Conservation (phyloP, 805 yeast species). For the Wickerhamomyces tratensis region DNA sequence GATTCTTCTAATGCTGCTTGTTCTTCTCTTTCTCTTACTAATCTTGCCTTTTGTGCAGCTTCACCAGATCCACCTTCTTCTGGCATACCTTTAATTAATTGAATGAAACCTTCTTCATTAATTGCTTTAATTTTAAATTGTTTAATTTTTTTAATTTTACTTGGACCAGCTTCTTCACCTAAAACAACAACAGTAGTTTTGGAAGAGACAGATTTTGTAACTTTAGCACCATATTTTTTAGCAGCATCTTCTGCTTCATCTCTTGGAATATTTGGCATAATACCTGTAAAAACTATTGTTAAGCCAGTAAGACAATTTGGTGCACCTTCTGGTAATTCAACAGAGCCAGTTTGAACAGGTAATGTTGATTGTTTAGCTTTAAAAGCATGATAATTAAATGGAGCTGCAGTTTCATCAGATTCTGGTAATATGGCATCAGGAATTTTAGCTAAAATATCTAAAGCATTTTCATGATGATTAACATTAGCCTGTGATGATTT, state of each 20-base stretch:
- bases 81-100: slow-evolving; percentile 72
- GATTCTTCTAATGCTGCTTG: slow-evolving; percentile 43
- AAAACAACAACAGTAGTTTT: slow-evolving; percentile 84
- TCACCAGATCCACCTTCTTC: slow-evolving; percentile 86
- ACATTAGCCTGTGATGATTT: slow-evolving; percentile 2
- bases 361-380: slow-evolving; percentile 33
- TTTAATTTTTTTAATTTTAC: slow-evolving; percentile 77
- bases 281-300: slow-evolving; percentile 90
- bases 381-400: slow-evolving; percentile 47
- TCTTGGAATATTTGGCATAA: slow-evolving; percentile 70
- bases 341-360: slow-evolving; percentile 24
- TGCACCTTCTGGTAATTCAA: slow-evolving; percentile 68
- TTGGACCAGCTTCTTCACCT: slow-evolving; percentile 95
- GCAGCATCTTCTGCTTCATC: slow-evolving; percentile 69
- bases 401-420: slow-evolving; percentile 35
- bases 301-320: slow-evolving; percentile 83
- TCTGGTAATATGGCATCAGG: slow-evolving; percentile 65
- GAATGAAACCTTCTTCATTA: slow-evolving; percentile 77
- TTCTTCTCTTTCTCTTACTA: slow-evolving; percentile 64
- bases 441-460: slow-evolving; percentile 48
- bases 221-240: slow-evolving; percentile 83
- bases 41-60: slow-evolving; percentile 62
- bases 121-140: slow-evolving; percentile 70
- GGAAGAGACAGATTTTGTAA: slow-evolving; percentile 75
- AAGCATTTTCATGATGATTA: slow-evolving; percentile 31